Evolutionary conservation across 2,329 filamentous ascomycete genomes (phyloP).

Genomic region (Xylariaceae sp.): DNA sequence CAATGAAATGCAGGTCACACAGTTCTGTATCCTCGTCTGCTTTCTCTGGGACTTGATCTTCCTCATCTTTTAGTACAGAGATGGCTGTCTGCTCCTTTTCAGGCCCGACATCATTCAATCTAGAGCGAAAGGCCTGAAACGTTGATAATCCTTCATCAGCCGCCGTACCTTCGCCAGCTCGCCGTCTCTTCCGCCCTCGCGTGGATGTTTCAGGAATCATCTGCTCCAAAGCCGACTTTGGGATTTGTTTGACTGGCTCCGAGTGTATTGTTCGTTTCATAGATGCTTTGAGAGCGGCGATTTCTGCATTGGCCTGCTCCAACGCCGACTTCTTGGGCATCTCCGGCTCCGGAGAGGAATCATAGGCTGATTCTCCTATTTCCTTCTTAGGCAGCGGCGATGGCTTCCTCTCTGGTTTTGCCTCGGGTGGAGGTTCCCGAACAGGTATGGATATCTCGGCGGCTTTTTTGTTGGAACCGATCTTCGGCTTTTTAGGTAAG

Average conservation of each 20-base stretch:
- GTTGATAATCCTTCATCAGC: constrained; percentile 62
- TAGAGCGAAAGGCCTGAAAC: constrained; percentile 74
- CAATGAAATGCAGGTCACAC: constrained; percentile 94
- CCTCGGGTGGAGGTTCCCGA: constrained; percentile 15
- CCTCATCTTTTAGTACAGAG: constrained; percentile 14
- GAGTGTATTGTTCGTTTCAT: constrained; percentile 64
- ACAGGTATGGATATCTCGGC: constrained; percentile 26
- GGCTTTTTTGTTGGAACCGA: constrained; percentile 25
- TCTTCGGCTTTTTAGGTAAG: constrained; percentile 22
- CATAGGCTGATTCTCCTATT: constrained; percentile 16
- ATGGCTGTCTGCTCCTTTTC: constrained; percentile 26
- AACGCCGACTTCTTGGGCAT: constrained; percentile 46
- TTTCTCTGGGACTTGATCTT: constrained; percentile 22
- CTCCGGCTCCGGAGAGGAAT: constrained; percentile 33
- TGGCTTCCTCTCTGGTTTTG: constrained; percentile 14
- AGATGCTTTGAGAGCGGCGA: constrained; percentile 74
- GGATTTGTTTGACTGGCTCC: constrained; percentile 50
- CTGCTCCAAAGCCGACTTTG: constrained; percentile 64
- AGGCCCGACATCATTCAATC: constrained; percentile 55
- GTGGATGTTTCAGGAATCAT: constrained; percentile 71
- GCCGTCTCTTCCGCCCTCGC: constrained; percentile 65
- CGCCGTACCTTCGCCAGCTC: constrained; percentile 48
- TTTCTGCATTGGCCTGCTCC: constrained; percentile 73
- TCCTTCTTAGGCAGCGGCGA: constrained; percentile 15
- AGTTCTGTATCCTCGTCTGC: constrained; percentile 68